Evolutionary conservation across 2,329 filamentous ascomycete genomes (phyloP), one percentile per base, ranked within the genome.

Genomic region (Cordyceps cicadae): DNA sequence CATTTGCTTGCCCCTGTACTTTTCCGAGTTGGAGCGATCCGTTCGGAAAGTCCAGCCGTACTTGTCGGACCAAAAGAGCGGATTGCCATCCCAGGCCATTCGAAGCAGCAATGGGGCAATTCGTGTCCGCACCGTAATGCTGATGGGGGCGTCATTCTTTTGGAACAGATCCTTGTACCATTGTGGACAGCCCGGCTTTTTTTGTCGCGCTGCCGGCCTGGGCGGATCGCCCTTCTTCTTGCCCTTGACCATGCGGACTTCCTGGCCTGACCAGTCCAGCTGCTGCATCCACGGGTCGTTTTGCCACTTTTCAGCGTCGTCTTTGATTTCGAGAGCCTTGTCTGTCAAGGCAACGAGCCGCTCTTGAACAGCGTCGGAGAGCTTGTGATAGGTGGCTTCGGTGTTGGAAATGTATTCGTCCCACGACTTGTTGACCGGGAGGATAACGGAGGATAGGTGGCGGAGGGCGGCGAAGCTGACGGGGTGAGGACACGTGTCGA

Each of bases 391-490:
- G 0, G 87, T 96, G 0, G 84, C 85, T 70, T 99, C 94, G 0
- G 94, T 88, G 62, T 89, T 93, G 12, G 81, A 77, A 50, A 97
- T 80, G 70, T 99, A 99, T 1, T 84, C 77, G 63, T 93, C 84
- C 95, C 95, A 99, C 0, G 88, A 87, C 67, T 88, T 84, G 71
- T 97, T 86, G 50, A 97, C 89, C 0, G 94, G 94, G 8, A 99
- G 77, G 53, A 97, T 96, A 64, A 96, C 92, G 0, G 92, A 88
- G 0, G 92, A 92, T n/a, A 99, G 81, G 71, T 97, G 94, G 17
- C 94, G 84, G 19, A 99, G 79, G 2, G 94, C 94, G 2, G 91
- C 93, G 69, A 99, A 99, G 74, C 92, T 97, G 68, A 99, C 94
- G 0, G 94, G 94, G 73, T 99, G 95, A 0, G 94, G 94, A 70